These are phyloP conservation scores for Aegilops tauschii DNA, from an alignment of 176 grass and related monocot species.

Conservation along the genomic window DNA sequence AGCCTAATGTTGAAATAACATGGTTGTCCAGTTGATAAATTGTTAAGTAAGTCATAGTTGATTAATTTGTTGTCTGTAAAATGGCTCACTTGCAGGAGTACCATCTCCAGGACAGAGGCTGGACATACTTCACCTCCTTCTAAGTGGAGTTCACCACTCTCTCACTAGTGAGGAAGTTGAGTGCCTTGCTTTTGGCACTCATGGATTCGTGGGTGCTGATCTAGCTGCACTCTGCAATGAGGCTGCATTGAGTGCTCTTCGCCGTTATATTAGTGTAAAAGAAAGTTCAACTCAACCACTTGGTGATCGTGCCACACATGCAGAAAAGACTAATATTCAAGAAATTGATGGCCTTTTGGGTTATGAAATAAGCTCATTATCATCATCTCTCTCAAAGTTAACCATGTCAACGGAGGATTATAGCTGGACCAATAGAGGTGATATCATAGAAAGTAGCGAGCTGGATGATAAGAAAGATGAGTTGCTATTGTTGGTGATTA, in stretches of 20 bases:
- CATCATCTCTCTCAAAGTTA: conserved; percentile 60
- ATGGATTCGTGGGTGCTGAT: conserved; percentile 99
- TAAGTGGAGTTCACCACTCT: conserved; percentile 62
- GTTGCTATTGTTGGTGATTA: conserved; percentile 39
- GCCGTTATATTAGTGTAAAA: conserved; percentile 52
- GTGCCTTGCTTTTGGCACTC: conserved; percentile 56
- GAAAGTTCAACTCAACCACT: conserved; percentile 17
- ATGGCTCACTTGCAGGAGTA: conserved; percentile 59
- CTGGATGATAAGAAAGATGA: conserved; percentile 26
- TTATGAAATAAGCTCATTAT: conserved; percentile 40
- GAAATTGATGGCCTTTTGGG: conserved; percentile 28
- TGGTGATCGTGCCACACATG: conserved; percentile 13
- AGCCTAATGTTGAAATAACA: neutral
- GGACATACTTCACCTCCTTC: conserved; percentile 69
- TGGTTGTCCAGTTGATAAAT: conserved; percentile 12
- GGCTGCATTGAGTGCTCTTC: conserved; percentile 67
- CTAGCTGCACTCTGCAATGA: conserved; percentile 89
- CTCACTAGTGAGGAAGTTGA: conserved; percentile 45
- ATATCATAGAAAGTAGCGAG: conserved; percentile 14
- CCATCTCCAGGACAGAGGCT: conserved; percentile 79
- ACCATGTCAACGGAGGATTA: conserved; percentile 39
- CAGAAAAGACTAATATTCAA: neutral
- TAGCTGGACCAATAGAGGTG: neutral
- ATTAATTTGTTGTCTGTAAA: neutral
- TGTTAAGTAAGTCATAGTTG: neutral